Base-by-base conservation (phyloP, 805 yeast genomes). In the Schwanniomyces yamadae region DNA sequence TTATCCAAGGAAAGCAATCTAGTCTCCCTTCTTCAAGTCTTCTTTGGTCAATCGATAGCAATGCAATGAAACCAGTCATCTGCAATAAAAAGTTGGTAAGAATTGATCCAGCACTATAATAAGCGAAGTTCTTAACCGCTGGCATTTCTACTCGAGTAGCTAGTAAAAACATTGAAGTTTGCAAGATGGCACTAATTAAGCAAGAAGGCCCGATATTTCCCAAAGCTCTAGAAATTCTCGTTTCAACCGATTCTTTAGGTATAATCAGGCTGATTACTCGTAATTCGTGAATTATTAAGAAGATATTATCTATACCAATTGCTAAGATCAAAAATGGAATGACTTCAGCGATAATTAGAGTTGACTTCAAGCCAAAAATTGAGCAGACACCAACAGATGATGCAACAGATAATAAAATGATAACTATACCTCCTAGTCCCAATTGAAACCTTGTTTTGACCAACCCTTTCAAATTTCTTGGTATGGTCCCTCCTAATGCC, bases 241-340 rank as follows among this genome's bases (percentile, higher is more conserved):
- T 71, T 26, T 80, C 78, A 1, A 82, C 58, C 0, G 75, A 49
- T 13, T 39, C 31, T 2, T 40, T 40, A 1, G 78, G 75, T 30
- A 63, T 55, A 2, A 71, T 46, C 9, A 62, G 71, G 31, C 75
- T 75, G 19, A 80, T 73, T 13, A 70, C 61, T 28, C 80, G 76
- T 31, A 86, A 66, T 51, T 89, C 95, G 54, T 90, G 90, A 1
- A 88, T 82, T 14, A 91, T 77, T 45, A 91, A 65, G 53, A 90
- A 93, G 17, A 91, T 85, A 56, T 91, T 91, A 61, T 91, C 99
- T 18, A 91, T 88, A n/a, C 99, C 99, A 37, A 91, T 82, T 0
- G 99, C 99, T 39, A 91, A 69, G 10, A 91, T 84, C 50, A 91
- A 66, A 54, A 91, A 91, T 7, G 98, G 98, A 22, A 91, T 91